phyloP scores from a whole-genome alignment of 225 moss, liverwort and hornwort genomes.

The Takakia lepidozioides region DNA sequence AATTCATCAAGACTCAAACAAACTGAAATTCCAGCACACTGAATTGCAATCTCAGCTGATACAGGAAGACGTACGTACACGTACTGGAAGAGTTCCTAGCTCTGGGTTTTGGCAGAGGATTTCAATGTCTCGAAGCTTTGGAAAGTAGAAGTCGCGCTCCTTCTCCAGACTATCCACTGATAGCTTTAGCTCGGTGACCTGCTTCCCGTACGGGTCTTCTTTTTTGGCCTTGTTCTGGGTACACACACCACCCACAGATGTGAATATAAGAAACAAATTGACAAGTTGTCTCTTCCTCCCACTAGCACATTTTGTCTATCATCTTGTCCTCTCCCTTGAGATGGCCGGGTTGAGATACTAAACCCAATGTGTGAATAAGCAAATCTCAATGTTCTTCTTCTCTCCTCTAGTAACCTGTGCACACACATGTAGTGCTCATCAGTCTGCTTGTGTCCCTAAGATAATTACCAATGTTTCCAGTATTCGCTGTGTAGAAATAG shows the following conservation, averaged over 20 bases:
- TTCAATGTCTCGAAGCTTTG: conserved; percentile 97
- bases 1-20: not conserved
- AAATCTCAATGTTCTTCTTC: too few species aligned
- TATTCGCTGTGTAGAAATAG: not conserved
- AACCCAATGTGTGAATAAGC: too few species aligned
- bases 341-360: too few species aligned
- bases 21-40: too few species aligned
- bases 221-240: conserved; percentile 23
- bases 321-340: not conserved
- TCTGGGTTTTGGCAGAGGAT: conserved; percentile 95
- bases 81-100: conserved; percentile 80
- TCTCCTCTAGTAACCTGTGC: too few species aligned
- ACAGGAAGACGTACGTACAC: too few species aligned
- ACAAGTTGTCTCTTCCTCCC: too few species aligned
- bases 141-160: conserved; percentile 98
- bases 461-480: too few species aligned
- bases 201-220: conserved; percentile 35
- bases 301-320: not conserved
- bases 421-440: too few species aligned
- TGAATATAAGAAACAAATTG: too few species aligned
- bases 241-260: not conserved
- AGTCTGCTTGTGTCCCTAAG: too few species aligned
- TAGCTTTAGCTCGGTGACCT: conserved; percentile 94
- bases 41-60: too few species aligned
- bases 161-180: conserved; percentile 96